Percentiles rank a stretch among this genome's conserved stretches.
Conservation (phyloP, 2,329 filamentous ascomycete species). For the Pseudogymnoascus verrucosus region DNA sequence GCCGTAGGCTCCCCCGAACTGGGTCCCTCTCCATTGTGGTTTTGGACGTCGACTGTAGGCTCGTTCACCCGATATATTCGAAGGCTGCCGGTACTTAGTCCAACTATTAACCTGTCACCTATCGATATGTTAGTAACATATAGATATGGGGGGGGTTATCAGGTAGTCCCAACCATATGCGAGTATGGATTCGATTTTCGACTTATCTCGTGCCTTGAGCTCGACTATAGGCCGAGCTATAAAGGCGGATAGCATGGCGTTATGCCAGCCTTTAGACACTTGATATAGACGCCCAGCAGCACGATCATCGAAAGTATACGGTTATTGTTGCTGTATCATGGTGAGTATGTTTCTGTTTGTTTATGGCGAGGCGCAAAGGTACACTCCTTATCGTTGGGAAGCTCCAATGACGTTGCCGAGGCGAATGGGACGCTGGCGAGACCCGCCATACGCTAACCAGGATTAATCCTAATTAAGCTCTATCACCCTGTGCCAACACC, state of each 20-base stretch:
- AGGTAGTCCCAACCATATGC: conserved; percentile 59
- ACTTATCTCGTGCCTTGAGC: conserved; percentile 91
- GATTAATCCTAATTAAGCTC: not conserved
- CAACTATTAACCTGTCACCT: conserved; percentile 88
- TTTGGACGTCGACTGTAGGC: conserved; percentile 32
- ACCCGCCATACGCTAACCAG: not conserved
- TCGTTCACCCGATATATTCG: conserved; percentile 91
- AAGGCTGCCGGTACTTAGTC: conserved; percentile 79
- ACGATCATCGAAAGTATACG: not conserved
- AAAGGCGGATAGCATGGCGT: conserved; percentile 90
- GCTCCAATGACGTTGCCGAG: conserved; percentile 4
- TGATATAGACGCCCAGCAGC: not conserved
- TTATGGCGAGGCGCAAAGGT: not conserved
- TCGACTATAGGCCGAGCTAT: conserved; percentile 94
- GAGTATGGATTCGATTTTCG: conserved; percentile 90
- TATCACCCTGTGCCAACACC: not conserved
- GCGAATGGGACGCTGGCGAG: not conserved
- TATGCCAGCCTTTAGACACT: conserved; percentile 1
- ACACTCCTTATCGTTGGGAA: conserved; percentile 5
- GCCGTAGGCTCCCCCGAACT: conserved; percentile 21
- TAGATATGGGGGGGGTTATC: not conserved
- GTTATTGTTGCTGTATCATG: not conserved
- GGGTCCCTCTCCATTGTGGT: conserved; percentile 31
- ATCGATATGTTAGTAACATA: not conserved
- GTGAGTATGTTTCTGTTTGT: not conserved